Percentiles rank a stretch among this genome's conserved stretches.
These are phyloP conservation scores for Schoenoplectus tabernaemontani DNA, from an alignment of 202 grass and related monocot genomes.

Conservation along the genomic window DNA sequence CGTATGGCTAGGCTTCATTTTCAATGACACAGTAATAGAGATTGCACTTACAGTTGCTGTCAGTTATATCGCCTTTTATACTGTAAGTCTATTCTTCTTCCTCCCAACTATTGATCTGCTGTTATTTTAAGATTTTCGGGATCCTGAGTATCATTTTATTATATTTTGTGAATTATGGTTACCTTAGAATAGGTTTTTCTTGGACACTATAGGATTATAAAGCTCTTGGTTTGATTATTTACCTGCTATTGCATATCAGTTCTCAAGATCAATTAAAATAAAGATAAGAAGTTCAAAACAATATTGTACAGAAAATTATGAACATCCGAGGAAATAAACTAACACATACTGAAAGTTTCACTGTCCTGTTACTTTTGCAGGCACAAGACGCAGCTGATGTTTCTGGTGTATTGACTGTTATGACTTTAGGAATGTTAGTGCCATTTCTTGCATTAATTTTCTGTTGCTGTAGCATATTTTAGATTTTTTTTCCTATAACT, in stretches of 20 bases:
- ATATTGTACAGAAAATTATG: background rate
- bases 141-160: background rate
- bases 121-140: background rate
- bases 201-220: background rate
- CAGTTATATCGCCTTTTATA: constrained; percentile 96
- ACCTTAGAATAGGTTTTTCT: background rate
- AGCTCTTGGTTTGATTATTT: background rate
- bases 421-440: constrained; percentile 99
- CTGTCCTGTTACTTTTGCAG: constrained; percentile 35
- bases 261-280: constrained; percentile 12
- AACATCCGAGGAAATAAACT: background rate
- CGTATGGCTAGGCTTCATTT: constrained; percentile 91
- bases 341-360: background rate
- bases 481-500: background rate
- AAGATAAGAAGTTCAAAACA: background rate
- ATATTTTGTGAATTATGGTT: background rate
- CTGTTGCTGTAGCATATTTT: background rate
- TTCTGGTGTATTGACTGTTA: constrained; percentile 88
- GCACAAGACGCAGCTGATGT: constrained; percentile 75
- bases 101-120: background rate
- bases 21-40: constrained; percentile 93
- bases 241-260: constrained; percentile 1
- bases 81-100: constrained; percentile 46
- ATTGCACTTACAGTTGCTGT: constrained; percentile 87
- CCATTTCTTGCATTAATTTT: background rate